Base-by-base conservation (phyloP, 306 rosid genomes). In the Quercus berberidifolia region DNA sequence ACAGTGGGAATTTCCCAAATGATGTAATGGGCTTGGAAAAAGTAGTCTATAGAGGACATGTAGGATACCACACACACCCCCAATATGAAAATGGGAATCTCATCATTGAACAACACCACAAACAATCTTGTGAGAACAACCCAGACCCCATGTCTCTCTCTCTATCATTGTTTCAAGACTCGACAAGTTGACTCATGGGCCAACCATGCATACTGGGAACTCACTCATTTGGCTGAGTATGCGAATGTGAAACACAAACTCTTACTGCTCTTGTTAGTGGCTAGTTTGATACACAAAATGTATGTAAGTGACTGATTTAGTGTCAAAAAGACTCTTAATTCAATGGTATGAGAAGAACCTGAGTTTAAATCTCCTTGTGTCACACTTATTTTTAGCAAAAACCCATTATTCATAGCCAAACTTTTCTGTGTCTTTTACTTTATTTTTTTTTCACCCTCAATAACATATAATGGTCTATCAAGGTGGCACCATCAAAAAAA, bases 91-190 rank as follows among this genome's bases (percentile, higher is more conserved):
- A 81, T 74, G 73, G 71, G 80, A 81, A 81, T 71, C 85, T 89
- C 85, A 89, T 89, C 81, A 89, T 85, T 85, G 83, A 79, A 73
- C 73, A 74, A 74, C 57, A 81, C 62, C 81, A 67, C 79, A 74
- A 75, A 78, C 79, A 80, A 73, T 81, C 67, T 80, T 73, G 69
- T 49, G 56, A 28, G 72, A 79, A 76, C 17, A 23, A 35, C 25
- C 70, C 33, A 72, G 81, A 77, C 18, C 84, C 83, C 86, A 74
- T 84, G 23, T 74, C 55, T 72, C 72, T 71, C 82, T 71, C 82
- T 79, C 86, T 56, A 85, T 89, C 82, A 89, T 85, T 85, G 88
- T 75, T 76, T 80, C 74, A 8, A 75, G 59, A 69, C 83, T 80
- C 58, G 23, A 7, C 87, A 76, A 85, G 49, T 81, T 83, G 73